Percentiles rank a stretch among this genome's conserved stretches.
These are phyloP conservation scores for Dipteronia sinensis DNA, from an alignment of 345 rosid genomes.

Conservation along the genomic window DNA sequence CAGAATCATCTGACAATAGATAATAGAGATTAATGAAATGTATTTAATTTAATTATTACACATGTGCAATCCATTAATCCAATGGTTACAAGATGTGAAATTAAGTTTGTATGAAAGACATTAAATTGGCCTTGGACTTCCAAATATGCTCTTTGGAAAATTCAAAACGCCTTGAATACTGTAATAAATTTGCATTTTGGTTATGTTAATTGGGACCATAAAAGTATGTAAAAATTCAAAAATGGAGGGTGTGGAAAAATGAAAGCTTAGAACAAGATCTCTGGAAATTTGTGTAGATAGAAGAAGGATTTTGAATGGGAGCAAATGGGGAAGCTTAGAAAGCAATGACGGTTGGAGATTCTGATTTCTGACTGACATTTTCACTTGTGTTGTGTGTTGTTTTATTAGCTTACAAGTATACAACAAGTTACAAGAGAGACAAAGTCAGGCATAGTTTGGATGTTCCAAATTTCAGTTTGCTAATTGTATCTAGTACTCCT, in stretches of 20 bases:
- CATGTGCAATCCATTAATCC: too few species aligned
- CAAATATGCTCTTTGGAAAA: background rate
- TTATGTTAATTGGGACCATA: background rate
- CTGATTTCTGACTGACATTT: conserved; percentile 20
- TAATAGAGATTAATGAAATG: too few species aligned
- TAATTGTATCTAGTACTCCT: conserved; percentile 17
- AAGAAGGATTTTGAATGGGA: background rate
- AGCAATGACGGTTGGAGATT: conserved; percentile 33
- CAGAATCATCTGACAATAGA: too few species aligned
- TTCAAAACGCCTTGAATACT: background rate
- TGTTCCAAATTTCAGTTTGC: conserved; percentile 19
- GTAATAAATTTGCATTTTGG: background rate
- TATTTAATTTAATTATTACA: too few species aligned
- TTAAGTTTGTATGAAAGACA: background rate
- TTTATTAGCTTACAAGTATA: conserved; percentile 17
- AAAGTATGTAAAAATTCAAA: background rate
- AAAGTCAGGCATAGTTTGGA: conserved; percentile 44
- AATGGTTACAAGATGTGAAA: background rate
- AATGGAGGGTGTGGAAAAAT: background rate
- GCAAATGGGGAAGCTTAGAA: background rate
- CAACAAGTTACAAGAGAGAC: conserved; percentile 20
- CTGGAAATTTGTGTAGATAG: background rate
- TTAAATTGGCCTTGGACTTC: background rate
- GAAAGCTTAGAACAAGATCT: background rate
- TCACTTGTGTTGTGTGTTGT: conserved; percentile 22